These are phyloP conservation scores for Fusarium agapanthi DNA, from an alignment of 2,329 filamentous ascomycete genomes.

Conservation along the genomic window DNA sequence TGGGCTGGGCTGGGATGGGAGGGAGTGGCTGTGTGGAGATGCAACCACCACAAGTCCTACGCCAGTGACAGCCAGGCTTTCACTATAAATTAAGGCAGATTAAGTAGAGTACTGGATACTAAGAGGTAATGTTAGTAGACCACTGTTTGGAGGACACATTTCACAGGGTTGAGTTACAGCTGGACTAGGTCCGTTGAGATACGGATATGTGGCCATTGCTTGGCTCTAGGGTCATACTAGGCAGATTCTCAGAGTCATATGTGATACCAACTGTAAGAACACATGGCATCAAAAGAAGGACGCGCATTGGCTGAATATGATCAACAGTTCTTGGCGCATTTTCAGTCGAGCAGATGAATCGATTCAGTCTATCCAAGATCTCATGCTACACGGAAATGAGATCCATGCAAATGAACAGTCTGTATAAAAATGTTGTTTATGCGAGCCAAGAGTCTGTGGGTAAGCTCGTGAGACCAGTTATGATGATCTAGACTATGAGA, in stretches of 20 bases:
- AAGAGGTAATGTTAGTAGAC: neutral
- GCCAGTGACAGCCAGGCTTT: slow-evolving; percentile 8
- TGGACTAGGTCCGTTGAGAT: neutral
- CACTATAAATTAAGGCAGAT: neutral
- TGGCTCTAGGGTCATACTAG: neutral
- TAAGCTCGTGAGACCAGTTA: neutral
- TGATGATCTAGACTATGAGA: neutral
- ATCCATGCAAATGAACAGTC: neutral
- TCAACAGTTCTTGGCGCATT: no score
- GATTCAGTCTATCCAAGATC: neutral
- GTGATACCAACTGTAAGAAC: neutral
- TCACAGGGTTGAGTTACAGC: neutral
- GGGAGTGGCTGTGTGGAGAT: neutral
- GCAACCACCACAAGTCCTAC: slow-evolving; percentile 28
- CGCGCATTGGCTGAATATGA: no score
- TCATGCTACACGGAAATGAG: neutral
- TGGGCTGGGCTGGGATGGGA: neutral
- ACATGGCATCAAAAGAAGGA: neutral
- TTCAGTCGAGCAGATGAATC: no score
- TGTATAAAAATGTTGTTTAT: neutral
- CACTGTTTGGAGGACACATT: neutral
- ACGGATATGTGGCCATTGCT: neutral
- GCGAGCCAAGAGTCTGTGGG: neutral
- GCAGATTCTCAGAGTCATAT: neutral
- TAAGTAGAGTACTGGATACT: neutral